Evolutionary conservation across 306 rosid species (phyloP).

Genomic region (Corylus americana): DNA sequence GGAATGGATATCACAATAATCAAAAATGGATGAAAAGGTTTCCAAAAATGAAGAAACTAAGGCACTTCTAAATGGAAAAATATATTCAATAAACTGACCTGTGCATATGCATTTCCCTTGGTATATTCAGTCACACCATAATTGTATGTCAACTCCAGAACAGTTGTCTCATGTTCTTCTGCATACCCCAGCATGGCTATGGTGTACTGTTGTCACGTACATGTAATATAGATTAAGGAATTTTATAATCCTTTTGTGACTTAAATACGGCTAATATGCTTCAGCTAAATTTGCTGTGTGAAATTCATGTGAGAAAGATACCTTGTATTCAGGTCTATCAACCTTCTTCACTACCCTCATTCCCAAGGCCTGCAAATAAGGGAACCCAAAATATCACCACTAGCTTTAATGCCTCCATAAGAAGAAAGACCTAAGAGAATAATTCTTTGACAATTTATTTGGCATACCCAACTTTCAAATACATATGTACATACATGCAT

Average conservation of each 20-base stretch:
- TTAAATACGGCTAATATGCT: background rate
- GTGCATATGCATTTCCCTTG: constrained; percentile 95
- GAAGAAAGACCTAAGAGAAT: background rate
- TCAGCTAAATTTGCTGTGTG: background rate
- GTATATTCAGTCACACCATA: constrained; percentile 89
- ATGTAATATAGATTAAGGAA: constrained; percentile 25
- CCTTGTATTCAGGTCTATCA: constrained; percentile 91
- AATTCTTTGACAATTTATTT: background rate
- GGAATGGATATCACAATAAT: constrained; percentile 19
- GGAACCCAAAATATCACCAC: constrained; percentile 18
- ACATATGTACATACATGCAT: too few relatives aligned
- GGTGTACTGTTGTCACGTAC: constrained; percentile 64
- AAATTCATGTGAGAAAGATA: constrained; percentile 19
- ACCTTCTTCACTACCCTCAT: constrained; percentile 66
- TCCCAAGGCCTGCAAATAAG: constrained; percentile 71
- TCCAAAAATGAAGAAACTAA: constrained; percentile 14
- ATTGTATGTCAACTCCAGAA: constrained; percentile 92
- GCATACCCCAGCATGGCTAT: constrained; percentile 86
- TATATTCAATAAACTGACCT: constrained; percentile 41
- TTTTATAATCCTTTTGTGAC: background rate
- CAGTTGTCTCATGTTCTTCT: constrained; percentile 79
- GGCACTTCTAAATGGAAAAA: background rate
- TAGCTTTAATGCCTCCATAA: background rate
- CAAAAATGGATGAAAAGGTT: constrained; percentile 7
- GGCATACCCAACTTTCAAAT: too few relatives aligned